phyloP scores from a whole-genome alignment of 148 eudicot species.

The Chenopodium berlandieri region DNA sequence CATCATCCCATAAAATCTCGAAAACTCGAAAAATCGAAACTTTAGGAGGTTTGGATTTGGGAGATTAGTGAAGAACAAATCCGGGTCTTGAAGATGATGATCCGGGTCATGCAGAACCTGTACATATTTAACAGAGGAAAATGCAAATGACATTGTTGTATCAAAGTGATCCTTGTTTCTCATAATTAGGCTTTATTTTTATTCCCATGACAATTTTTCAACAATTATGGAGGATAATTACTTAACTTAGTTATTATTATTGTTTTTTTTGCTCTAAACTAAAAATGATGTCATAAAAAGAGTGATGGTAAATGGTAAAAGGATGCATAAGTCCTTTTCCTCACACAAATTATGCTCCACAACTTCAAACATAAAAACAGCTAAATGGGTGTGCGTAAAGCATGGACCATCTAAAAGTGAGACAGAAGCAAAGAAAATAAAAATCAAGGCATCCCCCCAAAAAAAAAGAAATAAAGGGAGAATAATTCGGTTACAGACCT shows the following conservation, averaged over 20 bases:
- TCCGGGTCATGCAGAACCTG: constrained; percentile 31
- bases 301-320: constrained; percentile 3
- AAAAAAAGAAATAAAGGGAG: background rate
- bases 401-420: constrained; percentile 19
- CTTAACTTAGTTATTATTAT: background rate
- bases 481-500: background rate
- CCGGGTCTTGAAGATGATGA: constrained; percentile 9
- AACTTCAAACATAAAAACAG: background rate
- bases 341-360: background rate
- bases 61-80: constrained; percentile 6
- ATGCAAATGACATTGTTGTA: constrained; percentile 33
- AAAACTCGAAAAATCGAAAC: background rate
- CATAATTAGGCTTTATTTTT: constrained; percentile 21
- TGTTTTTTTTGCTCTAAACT: background rate
- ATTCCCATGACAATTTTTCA: constrained; percentile 25
- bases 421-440: constrained; percentile 16
- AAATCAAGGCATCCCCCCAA: background rate
- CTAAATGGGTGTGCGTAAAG: constrained; percentile 21
- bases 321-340: constrained; percentile 11
- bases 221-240: constrained; percentile 24
- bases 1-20: constrained; percentile 2
- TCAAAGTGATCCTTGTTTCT: constrained; percentile 30
- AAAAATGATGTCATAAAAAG: background rate
- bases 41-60: constrained; percentile 6
- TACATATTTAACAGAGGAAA: constrained; percentile 33